A percentile compares a stretch with the other conserved stretches of the same genome.
Conservation (phyloP, 352 stramenopile species). For the Globisporangium spiculum region DNA sequence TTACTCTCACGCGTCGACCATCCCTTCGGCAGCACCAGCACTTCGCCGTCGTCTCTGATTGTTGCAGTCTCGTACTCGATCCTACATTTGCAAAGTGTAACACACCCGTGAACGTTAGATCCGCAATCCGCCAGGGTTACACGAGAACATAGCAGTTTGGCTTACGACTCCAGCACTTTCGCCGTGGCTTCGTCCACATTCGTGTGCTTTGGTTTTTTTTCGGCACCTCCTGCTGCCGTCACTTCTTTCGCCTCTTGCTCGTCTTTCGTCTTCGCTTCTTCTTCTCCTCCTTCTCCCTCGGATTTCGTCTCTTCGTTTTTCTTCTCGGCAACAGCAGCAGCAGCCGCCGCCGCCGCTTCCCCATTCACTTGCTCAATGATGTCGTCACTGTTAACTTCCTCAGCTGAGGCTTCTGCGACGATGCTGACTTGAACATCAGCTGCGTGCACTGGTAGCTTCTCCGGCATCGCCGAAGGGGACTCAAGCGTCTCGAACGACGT, state of each 20-base stretch:
- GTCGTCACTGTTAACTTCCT: conserved; percentile 16
- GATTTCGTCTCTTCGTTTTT: neutral
- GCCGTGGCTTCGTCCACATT: conserved; percentile 55
- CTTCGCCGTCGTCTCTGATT: conserved; percentile 69
- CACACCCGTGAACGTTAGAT: neutral
- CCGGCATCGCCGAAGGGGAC: conserved; percentile 3
- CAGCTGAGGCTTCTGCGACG: neutral
- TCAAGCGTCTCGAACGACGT: conserved; percentile 12
- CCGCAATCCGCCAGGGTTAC: neutral
- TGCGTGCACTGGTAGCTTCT: neutral
- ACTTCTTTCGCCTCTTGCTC: conserved; percentile 44
- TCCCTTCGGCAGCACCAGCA: conserved; percentile 69
- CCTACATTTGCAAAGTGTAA: conserved; percentile 16
- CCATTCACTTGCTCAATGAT: conserved; percentile 15
- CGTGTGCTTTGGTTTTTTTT: conserved; percentile 39
- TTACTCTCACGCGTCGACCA: conserved; percentile 81
- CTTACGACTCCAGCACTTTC: conserved; percentile 59
- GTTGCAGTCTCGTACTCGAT: conserved; percentile 56
- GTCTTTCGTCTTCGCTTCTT: conserved; percentile 3
- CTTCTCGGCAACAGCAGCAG: neutral
- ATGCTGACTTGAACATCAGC: neutral
- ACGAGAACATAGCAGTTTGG: neutral
- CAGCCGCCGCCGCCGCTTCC: neutral
- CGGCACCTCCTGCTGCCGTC: conserved; percentile 17
- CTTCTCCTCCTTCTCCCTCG: neutral